Percentiles rank a stretch among this genome's conserved stretches.
Evolutionary conservation across 2,329 filamentous ascomycete species (phyloP).

Genomic region (Aspergillus chevalieri): DNA sequence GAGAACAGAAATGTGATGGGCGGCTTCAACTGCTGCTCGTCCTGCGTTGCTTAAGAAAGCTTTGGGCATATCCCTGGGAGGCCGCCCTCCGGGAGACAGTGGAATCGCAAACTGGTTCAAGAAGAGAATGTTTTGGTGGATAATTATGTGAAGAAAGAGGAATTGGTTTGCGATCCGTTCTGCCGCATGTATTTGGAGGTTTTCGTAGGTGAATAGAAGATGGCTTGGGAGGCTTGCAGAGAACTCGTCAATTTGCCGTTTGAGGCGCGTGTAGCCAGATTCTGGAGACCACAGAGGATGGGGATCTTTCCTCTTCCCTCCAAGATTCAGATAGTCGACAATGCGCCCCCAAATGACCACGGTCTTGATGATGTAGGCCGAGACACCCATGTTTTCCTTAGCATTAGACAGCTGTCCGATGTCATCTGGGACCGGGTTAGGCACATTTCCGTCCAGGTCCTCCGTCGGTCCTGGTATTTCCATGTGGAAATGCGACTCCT

Average conservation of each 20-base stretch:
- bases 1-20: conserved; percentile 77
- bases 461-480: conserved; percentile 88
- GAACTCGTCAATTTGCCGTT: conserved; percentile 65
- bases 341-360: conserved; percentile 87
- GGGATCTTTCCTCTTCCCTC: conserved; percentile 71
- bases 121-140: conserved; percentile 85
- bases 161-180: conserved; percentile 87
- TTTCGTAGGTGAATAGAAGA: conserved; percentile 72
- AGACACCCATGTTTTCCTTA: conserved; percentile 85
- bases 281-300: conserved; percentile 74
- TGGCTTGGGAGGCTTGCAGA: conserved; percentile 61
- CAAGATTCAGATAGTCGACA: conserved; percentile 83
- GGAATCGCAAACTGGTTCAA: conserved; percentile 82
- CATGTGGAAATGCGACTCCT: conserved; percentile 81
- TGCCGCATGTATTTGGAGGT: conserved; percentile 75
- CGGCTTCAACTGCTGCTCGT: conserved; percentile 71
- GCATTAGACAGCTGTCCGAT: conserved; percentile 61
- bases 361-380: conserved; percentile 78
- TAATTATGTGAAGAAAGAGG: conserved; percentile 81
- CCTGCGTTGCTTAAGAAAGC: conserved; percentile 71
- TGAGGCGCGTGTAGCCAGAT: conserved; percentile 69
- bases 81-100: conserved; percentile 56
- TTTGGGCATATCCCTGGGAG: conserved; percentile 65
- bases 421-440: conserved; percentile 56
- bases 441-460: conserved; percentile 65